A percentile compares a stretch with the other conserved stretches of the same genome.
Conservation (phyloP, 345 rosid genomes). For the Brassica carinata region DNA sequence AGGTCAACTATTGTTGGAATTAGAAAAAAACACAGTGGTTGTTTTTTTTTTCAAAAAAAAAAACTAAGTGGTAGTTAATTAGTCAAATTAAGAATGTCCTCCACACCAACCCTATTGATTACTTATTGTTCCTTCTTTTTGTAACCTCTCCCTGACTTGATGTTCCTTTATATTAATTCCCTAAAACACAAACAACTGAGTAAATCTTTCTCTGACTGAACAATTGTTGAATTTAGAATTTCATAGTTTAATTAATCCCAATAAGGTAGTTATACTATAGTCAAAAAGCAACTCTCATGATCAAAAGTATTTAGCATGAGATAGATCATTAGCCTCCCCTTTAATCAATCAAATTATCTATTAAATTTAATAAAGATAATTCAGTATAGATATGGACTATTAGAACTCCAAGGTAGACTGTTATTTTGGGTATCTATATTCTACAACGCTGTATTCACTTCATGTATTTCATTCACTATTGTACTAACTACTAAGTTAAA, state of each 20-base stretch:
- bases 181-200: constrained; percentile 1
- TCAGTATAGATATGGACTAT: not conserved
- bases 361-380: not conserved
- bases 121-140: constrained; percentile 28
- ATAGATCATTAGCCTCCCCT: constrained; percentile 12
- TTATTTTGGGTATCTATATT: not conserved
- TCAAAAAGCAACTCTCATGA: constrained; percentile 38
- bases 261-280: constrained; percentile 35
- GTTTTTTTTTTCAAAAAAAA: constrained; percentile 15
- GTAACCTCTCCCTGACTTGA: constrained; percentile 33
- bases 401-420: not conserved
- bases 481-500: not conserved
- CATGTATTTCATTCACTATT: not conserved
- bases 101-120: constrained; percentile 37
- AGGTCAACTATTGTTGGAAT: constrained; percentile 33
- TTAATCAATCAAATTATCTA: constrained; percentile 9
- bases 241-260: constrained; percentile 13
- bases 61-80: constrained; percentile 28
- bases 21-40: constrained; percentile 5
- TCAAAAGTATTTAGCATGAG: constrained; percentile 31
- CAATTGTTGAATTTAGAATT: not conserved
- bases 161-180: constrained; percentile 9
- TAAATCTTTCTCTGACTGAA: constrained; percentile 8
- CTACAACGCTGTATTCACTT: not conserved
- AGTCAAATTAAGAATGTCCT: constrained; percentile 33